phyloP scores from a whole-genome alignment of 2,329 filamentous ascomycete genomes.

The Fusarium ambrosium region DNA sequence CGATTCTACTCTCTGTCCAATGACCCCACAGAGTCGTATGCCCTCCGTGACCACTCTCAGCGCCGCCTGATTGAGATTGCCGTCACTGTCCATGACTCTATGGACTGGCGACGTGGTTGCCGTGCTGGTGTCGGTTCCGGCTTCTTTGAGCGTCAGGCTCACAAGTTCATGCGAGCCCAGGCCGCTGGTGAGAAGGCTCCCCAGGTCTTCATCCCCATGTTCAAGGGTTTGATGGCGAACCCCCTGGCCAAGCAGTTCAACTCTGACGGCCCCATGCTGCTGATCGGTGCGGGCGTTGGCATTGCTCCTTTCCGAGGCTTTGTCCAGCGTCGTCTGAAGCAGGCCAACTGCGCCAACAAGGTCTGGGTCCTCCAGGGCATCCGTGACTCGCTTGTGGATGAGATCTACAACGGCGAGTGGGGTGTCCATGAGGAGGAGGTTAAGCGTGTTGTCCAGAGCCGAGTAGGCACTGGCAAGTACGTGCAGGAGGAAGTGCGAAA shows the following conservation, averaged over 20 bases:
- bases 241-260: conserved; percentile 93
- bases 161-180: conserved; percentile 77
- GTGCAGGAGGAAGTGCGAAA: conserved; percentile 94
- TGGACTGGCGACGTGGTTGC: conserved; percentile 79
- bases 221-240: conserved; percentile 98
- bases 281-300: conserved; percentile 96
- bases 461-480: conserved; percentile 84
- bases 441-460: conserved; percentile 84
- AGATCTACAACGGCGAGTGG: conserved; percentile 97
- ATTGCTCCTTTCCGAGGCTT: conserved; percentile 98
- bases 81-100: conserved; percentile 92
- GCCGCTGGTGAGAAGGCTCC: conserved; percentile 67
- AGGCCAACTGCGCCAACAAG: conserved; percentile 96
- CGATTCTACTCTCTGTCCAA: conserved; percentile 99
- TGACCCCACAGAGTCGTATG: conserved; percentile 85
- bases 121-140: conserved; percentile 92
- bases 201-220: conserved; percentile 91
- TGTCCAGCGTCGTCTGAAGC: conserved; percentile 92
- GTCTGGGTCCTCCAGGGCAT: conserved; percentile 97
- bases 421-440: conserved; percentile 91
- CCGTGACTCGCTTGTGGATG: conserved; percentile 93
- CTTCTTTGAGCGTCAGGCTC: conserved; percentile 90
- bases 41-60: conserved; percentile 75
- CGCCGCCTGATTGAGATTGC: conserved; percentile 93
- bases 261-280: conserved; percentile 94